Conservation (phyloP, 495 filamentous ascomycete species). For the Thermochaetoides thermophila region DNA sequence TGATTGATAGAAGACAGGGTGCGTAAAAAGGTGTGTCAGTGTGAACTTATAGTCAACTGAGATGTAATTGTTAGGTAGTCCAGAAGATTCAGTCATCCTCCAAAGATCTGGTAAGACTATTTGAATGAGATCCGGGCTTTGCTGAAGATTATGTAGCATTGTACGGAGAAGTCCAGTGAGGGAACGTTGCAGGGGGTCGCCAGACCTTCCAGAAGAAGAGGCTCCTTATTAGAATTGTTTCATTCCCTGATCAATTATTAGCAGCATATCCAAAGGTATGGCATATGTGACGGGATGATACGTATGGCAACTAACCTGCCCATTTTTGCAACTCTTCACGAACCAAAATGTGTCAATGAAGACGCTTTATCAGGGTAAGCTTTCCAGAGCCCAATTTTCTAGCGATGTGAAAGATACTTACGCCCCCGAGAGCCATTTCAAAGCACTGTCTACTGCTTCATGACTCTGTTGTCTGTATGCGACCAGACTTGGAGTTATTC, state of each 20-base stretch:
- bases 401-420: slow-evolving; percentile 1
- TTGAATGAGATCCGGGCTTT: background rate
- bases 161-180: background rate
- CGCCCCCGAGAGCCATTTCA: background rate
- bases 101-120: background rate
- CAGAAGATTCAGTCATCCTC: background rate
- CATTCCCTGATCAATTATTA: background rate
- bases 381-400: slow-evolving; percentile 4
- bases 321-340: background rate
- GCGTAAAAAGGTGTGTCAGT: background rate
- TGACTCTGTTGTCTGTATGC: background rate
- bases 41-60: background rate
- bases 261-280: background rate
- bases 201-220: slow-evolving; percentile 4
- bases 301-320: slow-evolving; percentile 5
- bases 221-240: background rate
- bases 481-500: no score
- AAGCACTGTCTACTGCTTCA: background rate
- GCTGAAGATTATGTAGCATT: slow-evolving; percentile 1
- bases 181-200: background rate
- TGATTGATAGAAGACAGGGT: background rate
- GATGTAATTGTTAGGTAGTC: background rate
- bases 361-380: slow-evolving; percentile 3
- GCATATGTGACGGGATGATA: background rate
- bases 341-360: background rate